Percentiles rank a stretch among this genome's conserved stretches.
These are phyloP conservation scores for Colletotrichum sp. DNA, from an alignment of 2,329 filamentous ascomycete genomes.

Conservation along the genomic window DNA sequence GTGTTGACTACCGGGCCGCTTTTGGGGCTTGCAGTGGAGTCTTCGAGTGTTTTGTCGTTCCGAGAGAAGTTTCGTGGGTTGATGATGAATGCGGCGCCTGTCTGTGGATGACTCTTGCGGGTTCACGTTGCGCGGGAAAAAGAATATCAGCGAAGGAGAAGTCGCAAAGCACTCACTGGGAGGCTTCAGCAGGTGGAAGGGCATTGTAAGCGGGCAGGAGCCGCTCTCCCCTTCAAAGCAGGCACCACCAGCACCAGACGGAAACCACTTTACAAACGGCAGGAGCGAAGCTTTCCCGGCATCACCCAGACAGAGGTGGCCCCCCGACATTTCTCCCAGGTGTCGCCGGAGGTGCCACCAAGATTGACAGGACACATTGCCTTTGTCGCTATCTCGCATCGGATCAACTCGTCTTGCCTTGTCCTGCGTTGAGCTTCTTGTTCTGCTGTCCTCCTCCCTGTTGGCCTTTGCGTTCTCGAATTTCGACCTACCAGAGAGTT, in stretches of 20 bases:
- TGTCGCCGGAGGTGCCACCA: neutral
- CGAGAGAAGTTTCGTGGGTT: neutral
- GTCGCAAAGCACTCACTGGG: neutral
- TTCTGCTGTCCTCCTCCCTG: neutral
- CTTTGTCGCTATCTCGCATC: neutral
- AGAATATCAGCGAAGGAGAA: fast-evolving
- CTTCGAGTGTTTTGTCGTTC: no score
- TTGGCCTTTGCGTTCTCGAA: no score
- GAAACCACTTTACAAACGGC: no score
- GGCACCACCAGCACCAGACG: neutral
- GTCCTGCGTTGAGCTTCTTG: neutral
- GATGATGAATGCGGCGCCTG: neutral
- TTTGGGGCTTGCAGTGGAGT: neutral
- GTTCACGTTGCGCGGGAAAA: neutral
- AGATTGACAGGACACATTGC: neutral
- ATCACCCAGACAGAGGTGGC: neutral
- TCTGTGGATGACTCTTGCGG: neutral
- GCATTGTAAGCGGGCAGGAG: no score
- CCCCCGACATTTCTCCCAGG: neutral
- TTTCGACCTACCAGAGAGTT: neutral
- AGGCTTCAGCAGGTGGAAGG: neutral
- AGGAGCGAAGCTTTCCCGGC: neutral
- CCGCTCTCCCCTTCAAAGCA: neutral
- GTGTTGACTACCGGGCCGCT: neutral
- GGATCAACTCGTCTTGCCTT: no score